phyloP scores from a whole-genome alignment of 2,329 filamentous ascomycete genomes.

The Zopfia rhizophila region DNA sequence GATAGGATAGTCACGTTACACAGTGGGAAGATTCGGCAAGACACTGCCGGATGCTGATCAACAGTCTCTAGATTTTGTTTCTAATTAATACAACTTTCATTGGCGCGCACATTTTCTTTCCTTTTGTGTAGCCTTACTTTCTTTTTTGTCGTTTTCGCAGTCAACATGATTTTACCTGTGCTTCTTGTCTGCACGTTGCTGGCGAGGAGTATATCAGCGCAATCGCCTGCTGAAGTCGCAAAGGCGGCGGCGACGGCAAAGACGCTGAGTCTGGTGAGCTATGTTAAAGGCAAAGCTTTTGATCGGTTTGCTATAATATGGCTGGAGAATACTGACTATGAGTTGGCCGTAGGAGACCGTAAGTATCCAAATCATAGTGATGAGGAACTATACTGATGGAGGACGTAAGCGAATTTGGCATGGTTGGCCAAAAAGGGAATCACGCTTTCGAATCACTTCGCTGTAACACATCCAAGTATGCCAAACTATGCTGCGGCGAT shows the following conservation, averaged over 20 bases:
- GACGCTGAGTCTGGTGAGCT: conserved; percentile 68
- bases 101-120: no score
- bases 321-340: conserved; percentile 80
- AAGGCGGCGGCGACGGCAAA: conserved; percentile 69
- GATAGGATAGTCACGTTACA: no score
- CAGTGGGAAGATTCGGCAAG: no score
- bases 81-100: no score
- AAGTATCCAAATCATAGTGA: no score
- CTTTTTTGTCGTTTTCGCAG: no score
- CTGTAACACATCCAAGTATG: conserved; percentile 75
- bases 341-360: conserved; percentile 71
- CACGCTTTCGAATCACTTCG: conserved; percentile 65
- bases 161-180: conserved; percentile 1
- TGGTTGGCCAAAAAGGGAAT: conserved; percentile 71
- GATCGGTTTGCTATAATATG: conserved; percentile 78
- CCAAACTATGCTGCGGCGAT: conserved; percentile 79
- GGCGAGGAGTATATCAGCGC: conserved; percentile 58
- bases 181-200: conserved; percentile 36
- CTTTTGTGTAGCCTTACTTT: no score
- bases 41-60: no score
- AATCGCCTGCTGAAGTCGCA: conserved; percentile 61
- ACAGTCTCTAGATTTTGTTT: no score
- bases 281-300: conserved; percentile 77
- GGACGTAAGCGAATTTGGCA: conserved; percentile 66
- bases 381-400: no score